A percentile compares a stretch with the other conserved stretches of the same genome.
phyloP scores from a whole-genome alignment of 2,329 filamentous ascomycete genomes.

The Microcyclospora pomicola region DNA sequence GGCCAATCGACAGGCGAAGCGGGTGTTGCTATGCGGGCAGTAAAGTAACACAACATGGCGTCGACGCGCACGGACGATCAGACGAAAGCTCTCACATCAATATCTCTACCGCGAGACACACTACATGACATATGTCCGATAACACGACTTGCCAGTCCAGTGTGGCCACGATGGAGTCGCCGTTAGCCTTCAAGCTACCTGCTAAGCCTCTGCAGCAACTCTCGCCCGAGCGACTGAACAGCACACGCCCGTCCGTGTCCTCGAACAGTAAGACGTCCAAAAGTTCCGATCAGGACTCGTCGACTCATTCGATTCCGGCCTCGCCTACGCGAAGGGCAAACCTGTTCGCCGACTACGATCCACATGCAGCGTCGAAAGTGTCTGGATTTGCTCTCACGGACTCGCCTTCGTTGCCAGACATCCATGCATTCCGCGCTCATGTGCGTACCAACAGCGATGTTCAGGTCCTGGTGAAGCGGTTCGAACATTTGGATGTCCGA shows the following conservation, averaged over 20 bases:
- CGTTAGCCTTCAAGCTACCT: constrained; percentile 37
- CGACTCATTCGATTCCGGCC: constrained; percentile 12
- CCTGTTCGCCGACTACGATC: constrained; percentile 20
- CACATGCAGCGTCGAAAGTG: constrained; percentile 6
- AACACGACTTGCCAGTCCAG: too few relatives aligned
- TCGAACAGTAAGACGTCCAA: constrained; percentile 26
- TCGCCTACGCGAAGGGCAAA: constrained; percentile 20
- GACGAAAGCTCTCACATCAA: too few relatives aligned
- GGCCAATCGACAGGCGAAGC: too few relatives aligned
- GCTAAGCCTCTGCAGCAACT: constrained; percentile 45
- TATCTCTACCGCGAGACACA: too few relatives aligned
- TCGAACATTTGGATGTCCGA: constrained; percentile 50
- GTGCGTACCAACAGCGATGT: constrained; percentile 46
- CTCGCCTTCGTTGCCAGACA: constrained; percentile 21
- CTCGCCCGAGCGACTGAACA: constrained; percentile 51
- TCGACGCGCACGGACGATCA: too few relatives aligned
- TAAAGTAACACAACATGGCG: too few relatives aligned
- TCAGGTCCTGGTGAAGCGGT: constrained; percentile 51
- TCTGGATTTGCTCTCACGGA: constrained; percentile 12
- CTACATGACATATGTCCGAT: too few relatives aligned
- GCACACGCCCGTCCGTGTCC: constrained; percentile 24
- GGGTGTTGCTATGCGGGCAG: too few relatives aligned
- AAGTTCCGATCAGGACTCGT: constrained; percentile 18
- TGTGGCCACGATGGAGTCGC: constrained; percentile 21
- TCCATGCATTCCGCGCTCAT: constrained; percentile 20